Percentiles rank a stretch among this genome's conserved stretches.
phyloP scores from a whole-genome alignment of 139 green algal species.

The Zygnema circumcarinatum region DNA sequence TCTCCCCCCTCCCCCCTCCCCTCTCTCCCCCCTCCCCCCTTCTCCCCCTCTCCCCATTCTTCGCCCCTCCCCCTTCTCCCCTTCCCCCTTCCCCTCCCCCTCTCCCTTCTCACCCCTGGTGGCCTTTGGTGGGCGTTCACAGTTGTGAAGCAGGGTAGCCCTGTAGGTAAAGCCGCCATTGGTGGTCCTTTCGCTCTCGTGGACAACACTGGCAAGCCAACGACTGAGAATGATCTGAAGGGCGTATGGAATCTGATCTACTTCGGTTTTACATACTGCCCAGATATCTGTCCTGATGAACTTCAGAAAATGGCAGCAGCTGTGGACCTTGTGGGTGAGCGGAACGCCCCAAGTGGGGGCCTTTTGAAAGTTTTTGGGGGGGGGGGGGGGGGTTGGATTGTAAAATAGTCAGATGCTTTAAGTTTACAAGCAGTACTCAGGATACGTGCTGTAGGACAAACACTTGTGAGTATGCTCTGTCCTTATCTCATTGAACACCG shows the following conservation, averaged over 20 bases:
- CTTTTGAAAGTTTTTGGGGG: too few species aligned
- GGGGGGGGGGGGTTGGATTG: too few species aligned
- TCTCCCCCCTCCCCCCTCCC: too few species aligned
- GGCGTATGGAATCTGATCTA: slow-evolving; percentile 92
- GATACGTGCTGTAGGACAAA: too few species aligned
- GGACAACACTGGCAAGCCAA: slow-evolving; percentile 80
- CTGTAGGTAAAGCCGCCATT: slow-evolving; percentile 82
- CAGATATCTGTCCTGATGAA: slow-evolving; percentile 98
- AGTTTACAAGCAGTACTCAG: too few species aligned
- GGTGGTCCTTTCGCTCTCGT: slow-evolving; percentile 89
- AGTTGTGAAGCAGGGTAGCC: slow-evolving; percentile 29
- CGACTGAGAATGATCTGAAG: slow-evolving; percentile 80
- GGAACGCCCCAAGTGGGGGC: too few species aligned
- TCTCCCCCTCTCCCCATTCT: too few species aligned
- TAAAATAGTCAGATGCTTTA: background rate
- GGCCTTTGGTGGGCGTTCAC: slow-evolving; percentile 21
- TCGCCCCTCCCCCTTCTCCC: too few species aligned
- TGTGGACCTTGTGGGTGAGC: slow-evolving; percentile 55
- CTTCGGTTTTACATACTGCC: slow-evolving; percentile 98
- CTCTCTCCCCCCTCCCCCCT: background rate
- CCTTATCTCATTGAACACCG: too few species aligned
- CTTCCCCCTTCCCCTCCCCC: too few species aligned
- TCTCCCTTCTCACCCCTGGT: too few species aligned
- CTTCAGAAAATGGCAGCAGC: slow-evolving; percentile 89
- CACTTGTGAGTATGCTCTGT: too few species aligned